Evolutionary conservation across 1,139 yeast genomes (phyloP).

Genomic region (Pichia kudriavzevii): DNA sequence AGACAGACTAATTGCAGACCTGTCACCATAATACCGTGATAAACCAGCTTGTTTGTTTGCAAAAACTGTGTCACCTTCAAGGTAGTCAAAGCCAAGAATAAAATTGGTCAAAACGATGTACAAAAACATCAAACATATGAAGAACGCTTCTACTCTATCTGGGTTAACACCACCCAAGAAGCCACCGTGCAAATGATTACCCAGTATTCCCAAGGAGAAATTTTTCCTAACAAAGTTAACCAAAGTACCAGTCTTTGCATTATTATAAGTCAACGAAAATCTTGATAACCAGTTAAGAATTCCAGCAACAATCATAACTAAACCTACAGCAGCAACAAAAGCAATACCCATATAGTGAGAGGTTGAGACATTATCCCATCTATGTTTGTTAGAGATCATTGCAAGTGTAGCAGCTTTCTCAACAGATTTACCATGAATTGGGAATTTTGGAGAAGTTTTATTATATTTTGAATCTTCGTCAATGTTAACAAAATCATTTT

Average conservation of each 20-base stretch:
- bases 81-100: constrained; percentile 34
- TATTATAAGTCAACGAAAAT: constrained; percentile 32
- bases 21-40: constrained; percentile 51
- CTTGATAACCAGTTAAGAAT: constrained; percentile 37
- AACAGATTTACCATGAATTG: constrained; percentile 16
- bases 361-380: constrained; percentile 34
- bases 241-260: constrained; percentile 29
- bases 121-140: constrained; percentile 40
- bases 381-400: constrained; percentile 28
- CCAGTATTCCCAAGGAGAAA: constrained; percentile 43
- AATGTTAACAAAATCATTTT: constrained; percentile 17
- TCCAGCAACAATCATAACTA: constrained; percentile 36
- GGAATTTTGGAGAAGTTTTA: constrained; percentile 2
- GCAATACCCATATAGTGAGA: constrained; percentile 45
- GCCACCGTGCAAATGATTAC: constrained; percentile 35
- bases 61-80: constrained; percentile 34
- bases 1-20: constrained; percentile 51
- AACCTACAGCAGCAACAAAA: constrained; percentile 41
- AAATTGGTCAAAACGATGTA: constrained; percentile 30
- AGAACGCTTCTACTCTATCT: constrained; percentile 52
- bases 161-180: constrained; percentile 40
- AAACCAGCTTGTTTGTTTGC: constrained; percentile 34
- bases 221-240: constrained; percentile 36
- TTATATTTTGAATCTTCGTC: constrained; percentile 5
- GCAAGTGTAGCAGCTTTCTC: constrained; percentile 29